Conservation (phyloP, 495 filamentous ascomycete species). For the Trichocladium antarcticum region DNA sequence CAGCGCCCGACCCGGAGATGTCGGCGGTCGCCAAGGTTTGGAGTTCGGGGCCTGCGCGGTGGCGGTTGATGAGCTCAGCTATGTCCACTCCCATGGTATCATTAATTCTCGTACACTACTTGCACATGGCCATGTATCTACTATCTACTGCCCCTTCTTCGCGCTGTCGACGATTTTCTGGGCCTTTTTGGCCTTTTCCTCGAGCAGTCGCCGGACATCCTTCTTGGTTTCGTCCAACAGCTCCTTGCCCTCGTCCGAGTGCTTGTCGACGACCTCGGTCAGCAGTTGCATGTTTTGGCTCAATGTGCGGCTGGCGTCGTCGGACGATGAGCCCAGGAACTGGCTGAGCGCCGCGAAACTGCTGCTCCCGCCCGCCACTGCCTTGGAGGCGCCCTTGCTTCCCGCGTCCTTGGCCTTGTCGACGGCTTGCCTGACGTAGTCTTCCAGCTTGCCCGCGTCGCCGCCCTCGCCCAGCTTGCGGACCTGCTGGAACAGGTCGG, state of each 20-base stretch:
- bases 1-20: too few species aligned
- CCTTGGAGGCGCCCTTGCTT: conserved; percentile 13
- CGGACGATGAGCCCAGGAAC: conserved; percentile 17
- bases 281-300: conserved; percentile 45
- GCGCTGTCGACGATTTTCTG: conserved; percentile 32
- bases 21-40: too few species aligned
- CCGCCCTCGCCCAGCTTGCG: conserved; percentile 45
- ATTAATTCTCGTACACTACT: too few species aligned
- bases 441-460: conserved; percentile 44
- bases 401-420: conserved; percentile 43
- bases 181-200: conserved; percentile 33
- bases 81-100: too few species aligned
- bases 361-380: conserved; percentile 4
- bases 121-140: too few species aligned
- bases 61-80: too few species aligned
- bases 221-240: conserved; percentile 48
- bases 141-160: conserved; percentile 12
- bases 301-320: conserved; percentile 37
- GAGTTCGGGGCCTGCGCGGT: too few species aligned
- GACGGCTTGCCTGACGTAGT: conserved; percentile 44
- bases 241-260: conserved; percentile 49
- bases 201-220: conserved; percentile 38
- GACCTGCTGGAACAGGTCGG: conserved; percentile 43
- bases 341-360: conserved; percentile 11
- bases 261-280: conserved; percentile 43